Evolutionary conservation across 192 early-diverging fungal genomes (phyloP), one percentile per base, ranked within the genome.

Genomic region (Obelidium mucronatum): DNA sequence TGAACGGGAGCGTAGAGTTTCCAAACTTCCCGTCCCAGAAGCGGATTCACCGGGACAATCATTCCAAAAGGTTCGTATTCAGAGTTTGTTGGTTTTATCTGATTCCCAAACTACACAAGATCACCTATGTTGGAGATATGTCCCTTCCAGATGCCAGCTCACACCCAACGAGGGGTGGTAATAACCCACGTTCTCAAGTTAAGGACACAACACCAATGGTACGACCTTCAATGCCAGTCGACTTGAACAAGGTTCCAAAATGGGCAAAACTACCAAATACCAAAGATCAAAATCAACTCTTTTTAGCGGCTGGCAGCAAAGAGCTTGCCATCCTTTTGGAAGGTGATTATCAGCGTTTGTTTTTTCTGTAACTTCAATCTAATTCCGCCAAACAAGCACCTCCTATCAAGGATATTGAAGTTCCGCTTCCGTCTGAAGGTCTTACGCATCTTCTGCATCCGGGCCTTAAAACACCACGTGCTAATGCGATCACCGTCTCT

Each of bases 131-230:
- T 53, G 70, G 70, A 17, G 70, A 72, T 24, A 59, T 59, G 40
- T 72, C 70, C 17, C 37, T 72, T 28, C 70, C 70, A 19, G 70
- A 72, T 26, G 59, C 59, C 19, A 61, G 59, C 59, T 34, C 24
- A 37, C 63, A 65, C 26, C 31, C 17, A 19, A 58, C 33, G 19
- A 26, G 39, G 13, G 13, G 15, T 13, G 24, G 26, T 11, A 59
- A 59, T 24, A 26, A 65, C 39, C 24, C 34, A 35, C 70, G 70
- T 35, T 69, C 67, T 44, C 70, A 72, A 72, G 70, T 72, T 8
- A 72, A 72, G 39, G 70, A 72, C 40, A 72, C 70, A 19, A 72
- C 70, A 37, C 70, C 70, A 55, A 72, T 72, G 70, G 70, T 72
- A 15, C 52, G 55, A 26, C 70, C 70, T 13, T 59, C 70, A 17